Base-by-base conservation (phyloP, 805 yeast species). In the Saccharomyces jurei region DNA sequence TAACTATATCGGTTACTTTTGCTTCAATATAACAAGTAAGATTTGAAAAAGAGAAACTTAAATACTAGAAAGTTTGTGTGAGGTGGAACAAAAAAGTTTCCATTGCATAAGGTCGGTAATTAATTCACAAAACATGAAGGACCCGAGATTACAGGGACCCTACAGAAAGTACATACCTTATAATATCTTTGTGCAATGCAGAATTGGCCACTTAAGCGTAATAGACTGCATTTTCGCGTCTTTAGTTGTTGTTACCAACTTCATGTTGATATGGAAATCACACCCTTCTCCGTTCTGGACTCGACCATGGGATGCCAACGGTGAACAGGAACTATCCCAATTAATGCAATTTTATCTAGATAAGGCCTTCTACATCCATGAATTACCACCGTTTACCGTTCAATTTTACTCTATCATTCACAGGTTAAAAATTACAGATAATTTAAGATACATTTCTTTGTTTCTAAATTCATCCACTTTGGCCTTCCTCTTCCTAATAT, bases 341-440 rank as follows among this genome's bases (percentile, higher is more conserved):
- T 50, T 57, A 6, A 47, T 58, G 25, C 50, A 52, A 13, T 47
- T 53, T 28, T 61, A 61, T 41, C 56, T 41, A n/a, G 48, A 49
- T 1, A 54, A 58, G 14, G 52, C 52, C 11, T 66, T 67, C 49
- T 56, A 52, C 31, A 48, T 66, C 22, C 51, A 48, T 21, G 48
- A 58, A 9, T 50, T 53, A 10, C 66, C 66, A 8, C 64, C 68
- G 6, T 58, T 65, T 36, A 60, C 60, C n/a, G 41, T 62, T n/a
- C 67, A 64, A 46, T 46, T 67, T 10, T 54, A 58, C n/a, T 57
- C 66, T 11, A 13, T 54, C 2, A 32, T 57, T 3, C 54, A 61
- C 2, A 31, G 25, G 25, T 17, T 28, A 31, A 13, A 51, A 28
- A 6, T 49, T 6, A 47, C 46, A 6, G 50, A 51, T 13, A 8